These are phyloP conservation scores for Fraxinus baroniana DNA, from an alignment of 305 asterid genomes.

Conservation along the genomic window DNA sequence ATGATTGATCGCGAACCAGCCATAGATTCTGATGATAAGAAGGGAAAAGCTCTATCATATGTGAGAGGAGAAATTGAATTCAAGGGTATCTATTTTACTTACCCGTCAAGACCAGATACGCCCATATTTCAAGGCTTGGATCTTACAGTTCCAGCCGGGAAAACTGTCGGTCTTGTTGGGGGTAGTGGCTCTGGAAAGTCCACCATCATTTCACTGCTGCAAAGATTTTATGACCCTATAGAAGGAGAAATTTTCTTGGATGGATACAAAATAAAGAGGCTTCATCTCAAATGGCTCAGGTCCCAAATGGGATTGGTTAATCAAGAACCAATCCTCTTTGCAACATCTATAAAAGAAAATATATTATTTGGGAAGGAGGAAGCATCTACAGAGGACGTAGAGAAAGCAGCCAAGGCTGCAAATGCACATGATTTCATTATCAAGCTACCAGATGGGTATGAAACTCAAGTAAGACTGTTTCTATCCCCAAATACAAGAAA, in stretches of 20 bases:
- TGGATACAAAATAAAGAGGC: slow-evolving; percentile 61
- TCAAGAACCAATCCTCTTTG: slow-evolving; percentile 79
- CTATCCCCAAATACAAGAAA: not conserved
- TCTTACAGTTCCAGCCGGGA: slow-evolving; percentile 59
- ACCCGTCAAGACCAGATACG: slow-evolving; percentile 72
- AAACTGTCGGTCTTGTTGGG: slow-evolving; percentile 62
- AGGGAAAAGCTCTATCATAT: slow-evolving; percentile 78
- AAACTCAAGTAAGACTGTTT: slow-evolving; percentile 58
- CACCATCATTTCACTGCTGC: slow-evolving; percentile 56
- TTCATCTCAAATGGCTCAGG: slow-evolving; percentile 76
- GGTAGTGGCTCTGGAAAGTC: slow-evolving; percentile 80
- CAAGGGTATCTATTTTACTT: slow-evolving; percentile 49
- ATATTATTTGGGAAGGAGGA: slow-evolving; percentile 70
- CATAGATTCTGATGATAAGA: slow-evolving; percentile 56
- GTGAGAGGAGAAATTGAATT: slow-evolving; percentile 76
- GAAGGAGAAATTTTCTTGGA: slow-evolving; percentile 67
- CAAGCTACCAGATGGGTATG: slow-evolving; percentile 61
- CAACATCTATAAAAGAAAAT: slow-evolving; percentile 69
- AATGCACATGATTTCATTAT: slow-evolving; percentile 66
- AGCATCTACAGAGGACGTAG: slow-evolving; percentile 61
- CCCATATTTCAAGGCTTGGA: slow-evolving; percentile 56
- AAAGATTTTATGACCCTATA: slow-evolving; percentile 66
- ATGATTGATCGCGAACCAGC: slow-evolving; percentile 66
- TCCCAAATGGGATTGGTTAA: slow-evolving; percentile 79
- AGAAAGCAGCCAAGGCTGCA: slow-evolving; percentile 67